Conservation (phyloP, 1,139 yeast species). For the Zygosaccharomyces sapae region DNA sequence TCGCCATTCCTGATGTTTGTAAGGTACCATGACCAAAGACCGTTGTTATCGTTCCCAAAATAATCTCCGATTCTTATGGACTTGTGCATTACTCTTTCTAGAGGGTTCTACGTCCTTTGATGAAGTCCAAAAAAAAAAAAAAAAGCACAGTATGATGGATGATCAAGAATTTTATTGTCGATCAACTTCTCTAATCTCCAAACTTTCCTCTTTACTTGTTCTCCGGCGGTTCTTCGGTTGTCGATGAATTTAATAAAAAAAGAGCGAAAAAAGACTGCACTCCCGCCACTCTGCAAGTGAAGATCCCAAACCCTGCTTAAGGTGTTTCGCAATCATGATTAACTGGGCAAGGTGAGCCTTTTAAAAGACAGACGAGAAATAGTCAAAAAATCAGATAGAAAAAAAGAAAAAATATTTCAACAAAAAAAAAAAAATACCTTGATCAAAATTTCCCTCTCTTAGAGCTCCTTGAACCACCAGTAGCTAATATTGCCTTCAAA, state of each 20-base stretch:
- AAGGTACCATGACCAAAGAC: constrained; percentile 37
- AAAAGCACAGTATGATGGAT: neutral
- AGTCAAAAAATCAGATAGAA: neutral
- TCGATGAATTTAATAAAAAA: too few relatives aligned
- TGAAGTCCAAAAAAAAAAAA: neutral
- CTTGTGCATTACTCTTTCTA: constrained; percentile 20
- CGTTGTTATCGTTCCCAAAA: constrained; percentile 34
- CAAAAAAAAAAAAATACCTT: neutral
- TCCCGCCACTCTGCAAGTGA: too few relatives aligned
- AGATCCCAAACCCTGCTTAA: too few relatives aligned
- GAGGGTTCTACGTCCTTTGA: neutral
- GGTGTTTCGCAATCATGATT: too few relatives aligned
- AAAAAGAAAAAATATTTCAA: neutral
- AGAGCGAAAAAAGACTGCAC: too few relatives aligned
- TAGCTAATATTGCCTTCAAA: neutral
- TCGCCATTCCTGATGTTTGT: constrained; percentile 33
- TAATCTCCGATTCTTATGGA: constrained; percentile 32
- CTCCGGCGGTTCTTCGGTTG: too few relatives aligned
- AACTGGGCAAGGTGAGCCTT: too few relatives aligned
- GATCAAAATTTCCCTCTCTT: neutral
- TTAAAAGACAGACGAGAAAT: neutral
- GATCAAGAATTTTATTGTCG: neutral
- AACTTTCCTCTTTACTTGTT: too few relatives aligned
- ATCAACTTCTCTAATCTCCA: neutral
- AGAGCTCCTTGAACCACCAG: neutral